Conservation (phyloP, 2,329 filamentous ascomycete species). For the Hymenoscyphus fructigenus region DNA sequence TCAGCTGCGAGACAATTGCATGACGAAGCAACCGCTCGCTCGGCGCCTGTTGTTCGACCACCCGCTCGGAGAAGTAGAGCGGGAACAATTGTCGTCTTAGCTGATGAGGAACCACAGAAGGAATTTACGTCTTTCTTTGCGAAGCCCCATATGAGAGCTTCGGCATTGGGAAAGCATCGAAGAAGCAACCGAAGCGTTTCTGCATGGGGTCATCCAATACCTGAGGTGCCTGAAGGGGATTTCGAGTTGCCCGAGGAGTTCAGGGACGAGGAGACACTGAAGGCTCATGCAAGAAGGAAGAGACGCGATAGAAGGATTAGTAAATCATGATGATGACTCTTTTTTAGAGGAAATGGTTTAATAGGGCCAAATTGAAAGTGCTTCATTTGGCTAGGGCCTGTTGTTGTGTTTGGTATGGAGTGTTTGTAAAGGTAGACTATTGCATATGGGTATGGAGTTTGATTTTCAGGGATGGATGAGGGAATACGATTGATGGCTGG, state of each 20-base stretch:
- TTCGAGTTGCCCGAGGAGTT: slow-evolving; percentile 69
- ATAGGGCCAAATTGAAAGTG: slow-evolving; percentile 37
- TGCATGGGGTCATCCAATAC: slow-evolving; percentile 81
- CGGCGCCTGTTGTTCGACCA: slow-evolving; percentile 33
- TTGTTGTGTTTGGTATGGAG: background rate
- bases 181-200: slow-evolving; percentile 67
- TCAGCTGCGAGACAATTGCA: slow-evolving; percentile 73
- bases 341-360: slow-evolving; percentile 7
- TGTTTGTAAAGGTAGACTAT: slow-evolving; percentile 21
- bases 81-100: slow-evolving; percentile 25
- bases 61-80: slow-evolving; percentile 31
- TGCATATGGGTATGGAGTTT: slow-evolving; percentile 13
- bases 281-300: slow-evolving; percentile 60
- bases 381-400: slow-evolving; percentile 35
- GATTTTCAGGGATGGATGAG: background rate
- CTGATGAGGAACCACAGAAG: slow-evolving; percentile 40
- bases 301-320: slow-evolving; percentile 42
- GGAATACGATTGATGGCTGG: background rate
- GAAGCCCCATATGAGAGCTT: slow-evolving; percentile 69
- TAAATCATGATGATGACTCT: slow-evolving; percentile 19
- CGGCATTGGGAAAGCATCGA: slow-evolving; percentile 71
- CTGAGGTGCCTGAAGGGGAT: slow-evolving; percentile 67
- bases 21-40: slow-evolving; percentile 39
- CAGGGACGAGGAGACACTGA: slow-evolving; percentile 49
- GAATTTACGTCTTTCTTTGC: slow-evolving; percentile 86